Base-by-base conservation (phyloP, 805 yeast genomes). In the Saturnispora serradocipensis region DNA sequence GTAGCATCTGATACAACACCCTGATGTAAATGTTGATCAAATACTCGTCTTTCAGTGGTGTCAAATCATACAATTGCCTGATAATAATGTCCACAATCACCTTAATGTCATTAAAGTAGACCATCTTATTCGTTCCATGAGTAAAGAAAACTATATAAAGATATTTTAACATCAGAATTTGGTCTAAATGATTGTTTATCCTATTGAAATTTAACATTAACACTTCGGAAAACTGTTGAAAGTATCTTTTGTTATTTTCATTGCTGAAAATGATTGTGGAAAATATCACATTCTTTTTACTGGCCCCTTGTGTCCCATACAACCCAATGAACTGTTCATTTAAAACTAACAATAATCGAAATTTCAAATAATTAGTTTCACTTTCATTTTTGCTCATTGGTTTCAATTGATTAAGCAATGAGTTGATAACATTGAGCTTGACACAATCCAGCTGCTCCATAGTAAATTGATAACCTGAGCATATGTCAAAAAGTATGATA, bases 51-150 rank as follows among this genome's bases (percentile, higher is more conserved):
- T 77, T 78, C 11, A 73, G 75, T 0, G 63, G 54, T 22, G 89
- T 78, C 40, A 88, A 66, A 60, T 90, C 82, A 57, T 77, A 77
- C 50, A 91, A 71, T 62, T 90, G 96, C 49, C 98, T 71, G 1
- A 90, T 73, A 49, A 90, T 72, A 9, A 90, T 89, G 61, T 88
- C 96, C 13, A 86, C 81, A 52, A 90, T 75, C 6, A 90, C 95
- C 59, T 84, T 82, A 53, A 90, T 68, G 63, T 90, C 98, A 60
- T 90, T 90, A 55, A 87, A 72, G 62, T 90, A 90, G 46, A 88
- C 78, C 59, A 83, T 73, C 53, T 83, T 85, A 49, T 77, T 71
- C 0, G 95, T 83, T 36, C 69, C 68, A 5, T 82, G 72, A 4
- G 82, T 78, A 2, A 90, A 82, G 66, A 90, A 79, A 1, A 90